phyloP scores from a whole-genome alignment of 169 alveolate genomes.

The Plasmodium fragile region DNA sequence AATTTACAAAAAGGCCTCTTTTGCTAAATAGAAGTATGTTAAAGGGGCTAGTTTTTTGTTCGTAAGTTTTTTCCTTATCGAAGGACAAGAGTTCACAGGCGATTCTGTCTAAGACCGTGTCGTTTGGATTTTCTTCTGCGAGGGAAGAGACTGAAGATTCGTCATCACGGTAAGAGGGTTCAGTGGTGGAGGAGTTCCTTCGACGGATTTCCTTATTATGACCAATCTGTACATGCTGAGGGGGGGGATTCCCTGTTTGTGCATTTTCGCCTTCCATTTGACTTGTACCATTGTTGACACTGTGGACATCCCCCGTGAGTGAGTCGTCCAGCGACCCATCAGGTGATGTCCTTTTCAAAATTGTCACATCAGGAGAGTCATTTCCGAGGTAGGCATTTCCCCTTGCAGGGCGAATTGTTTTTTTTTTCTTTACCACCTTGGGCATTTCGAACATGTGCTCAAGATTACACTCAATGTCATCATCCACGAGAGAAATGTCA shows the following conservation, averaged over 20 bases:
- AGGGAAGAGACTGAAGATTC: slow-evolving; percentile 11
- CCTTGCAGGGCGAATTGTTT: neutral
- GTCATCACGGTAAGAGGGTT: neutral
- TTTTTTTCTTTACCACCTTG: slow-evolving; percentile 55
- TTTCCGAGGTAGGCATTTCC: neutral
- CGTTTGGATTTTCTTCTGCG: slow-evolving; percentile 28
- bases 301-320: neutral
- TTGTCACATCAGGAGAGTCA: neutral
- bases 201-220: neutral
- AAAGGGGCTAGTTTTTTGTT: slow-evolving; percentile 8
- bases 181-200: neutral
- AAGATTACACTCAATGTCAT: slow-evolving; percentile 32
- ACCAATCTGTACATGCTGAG: neutral
- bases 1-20: slow-evolving; percentile 57
- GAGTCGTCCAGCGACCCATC: neutral
- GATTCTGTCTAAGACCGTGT: slow-evolving; percentile 28
- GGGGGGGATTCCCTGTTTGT: neutral
- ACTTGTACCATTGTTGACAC: neutral
- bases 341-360: neutral
- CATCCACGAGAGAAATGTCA: slow-evolving; percentile 52
- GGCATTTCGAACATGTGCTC: slow-evolving; percentile 56
- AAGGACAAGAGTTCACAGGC: slow-evolving; percentile 35
- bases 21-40: slow-evolving; percentile 42
- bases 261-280: neutral
- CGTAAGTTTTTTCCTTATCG: slow-evolving; percentile 45